These are phyloP conservation scores for Neurospora intermedia DNA, from an alignment of 495 filamentous ascomycete species.

Conservation along the genomic window DNA sequence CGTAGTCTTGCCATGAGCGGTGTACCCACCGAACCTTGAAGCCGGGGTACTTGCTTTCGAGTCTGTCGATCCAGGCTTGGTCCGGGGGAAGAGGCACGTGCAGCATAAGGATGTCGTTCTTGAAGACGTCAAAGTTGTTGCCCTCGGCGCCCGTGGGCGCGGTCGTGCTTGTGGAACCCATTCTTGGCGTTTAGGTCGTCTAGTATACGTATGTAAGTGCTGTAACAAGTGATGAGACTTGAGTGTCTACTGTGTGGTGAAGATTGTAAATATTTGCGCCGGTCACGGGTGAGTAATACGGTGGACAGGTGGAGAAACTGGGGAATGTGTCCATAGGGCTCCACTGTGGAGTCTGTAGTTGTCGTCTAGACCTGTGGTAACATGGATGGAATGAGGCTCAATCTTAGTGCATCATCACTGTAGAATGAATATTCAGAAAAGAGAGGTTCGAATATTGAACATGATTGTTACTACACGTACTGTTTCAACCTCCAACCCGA, in stretches of 20 bases:
- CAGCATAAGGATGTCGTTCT: constrained; percentile 12
- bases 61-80: constrained; percentile 15
- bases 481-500: not conserved
- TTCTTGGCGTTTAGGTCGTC: not conserved
- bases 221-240: not conserved
- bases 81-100: constrained; percentile 6
- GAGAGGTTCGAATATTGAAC: not conserved
- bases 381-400: not conserved
- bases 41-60: constrained; percentile 17
- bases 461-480: no score
- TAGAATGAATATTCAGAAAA: not conserved
- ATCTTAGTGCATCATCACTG: not conserved
- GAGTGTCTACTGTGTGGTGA: not conserved
- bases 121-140: constrained; percentile 1
- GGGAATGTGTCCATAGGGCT: not conserved
- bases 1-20: not conserved
- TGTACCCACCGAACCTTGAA: constrained; percentile 20
- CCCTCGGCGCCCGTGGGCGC: not conserved
- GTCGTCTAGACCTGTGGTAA: no score
- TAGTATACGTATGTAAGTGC: not conserved
- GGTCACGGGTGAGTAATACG: not conserved
- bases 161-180: not conserved
- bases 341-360: not conserved
- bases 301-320: not conserved
- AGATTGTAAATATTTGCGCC: not conserved